Evolutionary conservation across 441 rosid genomes (phyloP).

Genomic region (Populus trichocarpa): DNA sequence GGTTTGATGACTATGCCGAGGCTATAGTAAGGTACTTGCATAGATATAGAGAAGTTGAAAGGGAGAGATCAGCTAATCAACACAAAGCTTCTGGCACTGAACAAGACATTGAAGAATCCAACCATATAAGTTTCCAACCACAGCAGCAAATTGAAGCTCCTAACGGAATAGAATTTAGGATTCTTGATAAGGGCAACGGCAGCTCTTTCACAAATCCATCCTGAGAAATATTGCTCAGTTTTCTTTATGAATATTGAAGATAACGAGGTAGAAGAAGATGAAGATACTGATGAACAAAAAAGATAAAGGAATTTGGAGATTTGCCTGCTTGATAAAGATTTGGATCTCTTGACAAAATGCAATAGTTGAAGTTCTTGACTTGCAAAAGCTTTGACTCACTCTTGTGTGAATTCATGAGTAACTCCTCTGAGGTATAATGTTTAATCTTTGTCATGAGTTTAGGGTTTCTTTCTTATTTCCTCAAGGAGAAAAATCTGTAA

Average conservation of each 20-base stretch:
- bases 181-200: conserved; percentile 46
- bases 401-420: neutral
- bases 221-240: neutral
- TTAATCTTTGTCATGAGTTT: neutral
- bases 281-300: neutral
- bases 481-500: neutral
- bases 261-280: conserved; percentile 8
- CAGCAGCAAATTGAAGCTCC: conserved; percentile 9
- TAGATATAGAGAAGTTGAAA: conserved; percentile 66
- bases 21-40: conserved; percentile 69
- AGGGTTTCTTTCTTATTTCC: neutral
- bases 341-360: neutral
- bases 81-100: conserved; percentile 8
- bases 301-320: neutral
- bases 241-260: neutral
- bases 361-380: neutral
- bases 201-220: conserved; percentile 23
- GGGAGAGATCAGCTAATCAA: conserved; percentile 39
- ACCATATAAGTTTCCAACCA: conserved; percentile 3
- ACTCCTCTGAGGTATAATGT: conserved; percentile 2
- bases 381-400: neutral
- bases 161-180: conserved; percentile 22
- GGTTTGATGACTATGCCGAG: conserved; percentile 73
- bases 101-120: conserved; percentile 30
- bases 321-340: neutral